A percentile compares a stretch with the other conserved stretches of the same genome.
These are phyloP conservation scores for Cryphonectria naterciae DNA, from an alignment of 2,329 filamentous ascomycete genomes.

Conservation along the genomic window DNA sequence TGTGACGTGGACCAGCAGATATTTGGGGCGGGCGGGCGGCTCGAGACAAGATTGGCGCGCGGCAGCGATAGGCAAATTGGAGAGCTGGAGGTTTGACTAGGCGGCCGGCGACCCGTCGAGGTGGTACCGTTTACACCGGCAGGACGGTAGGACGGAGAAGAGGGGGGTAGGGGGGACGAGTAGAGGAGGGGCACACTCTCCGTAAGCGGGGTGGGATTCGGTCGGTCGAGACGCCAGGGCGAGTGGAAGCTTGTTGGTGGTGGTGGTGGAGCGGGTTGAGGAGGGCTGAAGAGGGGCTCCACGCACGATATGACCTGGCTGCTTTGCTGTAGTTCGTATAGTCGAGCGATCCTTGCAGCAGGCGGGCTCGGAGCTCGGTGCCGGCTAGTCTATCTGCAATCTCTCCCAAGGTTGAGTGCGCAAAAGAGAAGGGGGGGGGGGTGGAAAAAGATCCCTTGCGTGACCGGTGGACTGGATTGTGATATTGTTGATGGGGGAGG, in stretches of 20 bases:
- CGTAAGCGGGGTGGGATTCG: conserved; percentile 6
- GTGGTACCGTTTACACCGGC: conserved; percentile 3
- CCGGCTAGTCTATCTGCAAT: background rate
- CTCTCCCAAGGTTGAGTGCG: background rate
- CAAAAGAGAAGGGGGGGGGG: background rate
- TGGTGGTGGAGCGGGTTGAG: conserved; percentile 1
- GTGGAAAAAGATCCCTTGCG: background rate
- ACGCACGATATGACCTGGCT: background rate
- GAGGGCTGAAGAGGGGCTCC: conserved; percentile 1
- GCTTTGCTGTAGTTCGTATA: background rate
- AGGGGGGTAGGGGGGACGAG: background rate
- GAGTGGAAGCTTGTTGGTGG: background rate
- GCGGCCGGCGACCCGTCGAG: background rate
- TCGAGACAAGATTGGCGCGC: conserved; percentile 12
- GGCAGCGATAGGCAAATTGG: conserved; percentile 17
- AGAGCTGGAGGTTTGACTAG: background rate
- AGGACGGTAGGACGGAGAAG: background rate
- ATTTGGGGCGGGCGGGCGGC: background rate
- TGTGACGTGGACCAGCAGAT: background rate
- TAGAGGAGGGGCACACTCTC: conserved; percentile 5
- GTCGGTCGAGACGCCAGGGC: conserved; percentile 8
- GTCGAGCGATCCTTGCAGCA: background rate
- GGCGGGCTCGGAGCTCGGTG: background rate
- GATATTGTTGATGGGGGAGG: background rate
- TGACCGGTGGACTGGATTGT: background rate